phyloP scores from a whole-genome alignment of 148 eudicot genomes.

The Suaeda aralocaspica region DNA sequence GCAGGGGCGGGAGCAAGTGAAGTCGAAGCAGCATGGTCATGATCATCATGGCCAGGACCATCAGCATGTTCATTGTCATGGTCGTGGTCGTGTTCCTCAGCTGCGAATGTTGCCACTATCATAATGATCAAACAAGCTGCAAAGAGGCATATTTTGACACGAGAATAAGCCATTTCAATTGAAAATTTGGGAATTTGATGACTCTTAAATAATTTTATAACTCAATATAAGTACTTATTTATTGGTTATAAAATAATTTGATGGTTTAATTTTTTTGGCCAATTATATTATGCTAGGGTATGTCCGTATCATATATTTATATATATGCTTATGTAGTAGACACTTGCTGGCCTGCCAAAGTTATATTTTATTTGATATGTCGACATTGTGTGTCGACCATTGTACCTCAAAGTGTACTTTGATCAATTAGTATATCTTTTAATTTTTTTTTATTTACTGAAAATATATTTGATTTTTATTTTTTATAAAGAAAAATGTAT shows the following conservation, averaged over 20 bases:
- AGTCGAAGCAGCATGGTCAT: constrained; percentile 1
- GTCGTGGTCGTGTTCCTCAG: constrained; percentile 7
- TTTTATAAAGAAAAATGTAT: too few species aligned
- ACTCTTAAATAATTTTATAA: background rate
- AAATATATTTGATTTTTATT: too few species aligned
- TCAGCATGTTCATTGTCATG: constrained; percentile 1
- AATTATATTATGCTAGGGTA: too few species aligned
- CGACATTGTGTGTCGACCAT: too few species aligned
- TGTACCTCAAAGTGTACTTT: too few species aligned
- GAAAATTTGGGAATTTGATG: background rate
- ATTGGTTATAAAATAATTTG: too few species aligned
- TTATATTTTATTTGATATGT: too few species aligned
- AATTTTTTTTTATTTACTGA: too few species aligned
- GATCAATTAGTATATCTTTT: too few species aligned
- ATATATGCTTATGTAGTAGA: too few species aligned
- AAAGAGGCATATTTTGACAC: background rate
- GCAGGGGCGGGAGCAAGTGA: constrained; percentile 4
- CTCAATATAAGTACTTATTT: background rate
- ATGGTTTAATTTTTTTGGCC: background rate
- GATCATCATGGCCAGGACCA: background rate
- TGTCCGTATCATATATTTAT: too few species aligned
- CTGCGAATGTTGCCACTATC: background rate
- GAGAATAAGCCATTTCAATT: constrained; percentile 1
- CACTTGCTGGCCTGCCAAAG: too few species aligned
- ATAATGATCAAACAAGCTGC: constrained; percentile 12